These are phyloP conservation scores for Komagataella pseudopastoris DNA, from an alignment of 805 yeast genomes.

Conservation along the genomic window DNA sequence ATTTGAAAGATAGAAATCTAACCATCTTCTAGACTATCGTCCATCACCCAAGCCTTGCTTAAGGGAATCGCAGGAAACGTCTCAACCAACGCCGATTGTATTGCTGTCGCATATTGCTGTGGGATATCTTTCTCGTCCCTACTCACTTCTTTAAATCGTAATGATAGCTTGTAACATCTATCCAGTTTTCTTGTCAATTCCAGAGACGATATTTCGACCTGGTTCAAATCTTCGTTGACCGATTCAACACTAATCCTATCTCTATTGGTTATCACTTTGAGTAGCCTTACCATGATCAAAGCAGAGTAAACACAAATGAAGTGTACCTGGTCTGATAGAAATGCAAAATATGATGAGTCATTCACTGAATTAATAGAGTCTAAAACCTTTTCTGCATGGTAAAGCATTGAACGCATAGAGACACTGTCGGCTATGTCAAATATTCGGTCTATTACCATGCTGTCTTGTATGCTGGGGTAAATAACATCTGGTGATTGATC, in stretches of 20 bases:
- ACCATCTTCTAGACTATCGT: not conserved
- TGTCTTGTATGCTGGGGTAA: not conserved
- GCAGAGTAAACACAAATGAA: slow-evolving; percentile 32
- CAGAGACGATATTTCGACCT: slow-evolving; percentile 4
- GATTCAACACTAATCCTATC: slow-evolving; percentile 3
- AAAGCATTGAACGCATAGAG: slow-evolving; percentile 21
- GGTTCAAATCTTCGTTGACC: slow-evolving; percentile 1
- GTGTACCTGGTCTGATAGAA: slow-evolving; percentile 60
- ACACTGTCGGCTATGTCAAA: slow-evolving; percentile 5
- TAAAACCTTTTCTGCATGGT: slow-evolving; percentile 27
- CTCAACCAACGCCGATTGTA: slow-evolving; percentile 2
- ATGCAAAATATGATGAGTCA: slow-evolving; percentile 46
- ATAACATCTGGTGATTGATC: not conserved
- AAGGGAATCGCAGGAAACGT: not conserved
- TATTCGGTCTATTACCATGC: not conserved
- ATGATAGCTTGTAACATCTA: slow-evolving; percentile 3
- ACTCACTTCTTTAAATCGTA: slow-evolving; percentile 6
- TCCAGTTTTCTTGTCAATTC: slow-evolving; percentile 6
- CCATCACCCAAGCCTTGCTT: not conserved
- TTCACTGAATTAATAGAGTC: slow-evolving; percentile 21
- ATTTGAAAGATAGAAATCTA: not conserved
- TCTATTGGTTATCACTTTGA: slow-evolving; percentile 7
- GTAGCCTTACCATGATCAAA: slow-evolving; percentile 19
- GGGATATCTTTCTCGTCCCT: slow-evolving; percentile 7
- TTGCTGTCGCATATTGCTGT: slow-evolving; percentile 5